phyloP scores from a whole-genome alignment of 2,329 filamentous ascomycete genomes.

The Beauveria australis region DNA sequence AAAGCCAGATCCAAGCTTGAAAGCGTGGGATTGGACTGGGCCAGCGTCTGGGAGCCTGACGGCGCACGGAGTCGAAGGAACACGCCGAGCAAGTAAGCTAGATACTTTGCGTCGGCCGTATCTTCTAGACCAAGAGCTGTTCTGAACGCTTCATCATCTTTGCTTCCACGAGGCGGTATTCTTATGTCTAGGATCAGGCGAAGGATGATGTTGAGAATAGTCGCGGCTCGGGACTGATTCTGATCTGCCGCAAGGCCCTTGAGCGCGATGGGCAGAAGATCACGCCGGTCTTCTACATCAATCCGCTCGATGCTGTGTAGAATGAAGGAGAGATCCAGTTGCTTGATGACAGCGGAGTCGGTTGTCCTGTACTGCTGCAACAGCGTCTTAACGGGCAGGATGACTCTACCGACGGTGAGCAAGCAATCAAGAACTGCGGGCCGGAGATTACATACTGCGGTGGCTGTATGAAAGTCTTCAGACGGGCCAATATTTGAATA shows the following conservation, averaged over 20 bases:
- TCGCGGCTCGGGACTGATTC: conserved; percentile 31
- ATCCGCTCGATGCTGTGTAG: conserved; percentile 63
- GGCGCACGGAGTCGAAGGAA: conserved; percentile 45
- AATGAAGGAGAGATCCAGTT: conserved; percentile 83
- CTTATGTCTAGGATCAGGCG: conserved; percentile 63
- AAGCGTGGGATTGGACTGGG: conserved; percentile 25
- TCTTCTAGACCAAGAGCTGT: conserved; percentile 57
- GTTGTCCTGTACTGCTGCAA: conserved; percentile 82
- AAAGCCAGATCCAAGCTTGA: conserved; percentile 22
- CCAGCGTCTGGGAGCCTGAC: conserved; percentile 23
- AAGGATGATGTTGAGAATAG: conserved; percentile 76
- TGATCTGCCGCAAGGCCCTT: conserved; percentile 24
- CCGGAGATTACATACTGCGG: conserved; percentile 31
- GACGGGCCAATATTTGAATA: conserved; percentile 41
- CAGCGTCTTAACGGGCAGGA: conserved; percentile 76
- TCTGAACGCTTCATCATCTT: conserved; percentile 66
- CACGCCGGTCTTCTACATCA: conserved; percentile 52
- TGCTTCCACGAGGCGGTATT: conserved; percentile 68
- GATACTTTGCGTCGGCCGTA: conserved; percentile 59
- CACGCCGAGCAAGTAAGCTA: conserved; percentile 69
- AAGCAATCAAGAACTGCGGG: not conserved
- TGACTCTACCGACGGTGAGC: conserved; percentile 39
- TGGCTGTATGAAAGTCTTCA: conserved; percentile 47
- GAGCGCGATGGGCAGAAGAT: conserved; percentile 54
- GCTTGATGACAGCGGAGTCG: conserved; percentile 65